Base-by-base conservation (phyloP, 2,329 filamentous ascomycete genomes). In the Cercospora berteroae region DNA sequence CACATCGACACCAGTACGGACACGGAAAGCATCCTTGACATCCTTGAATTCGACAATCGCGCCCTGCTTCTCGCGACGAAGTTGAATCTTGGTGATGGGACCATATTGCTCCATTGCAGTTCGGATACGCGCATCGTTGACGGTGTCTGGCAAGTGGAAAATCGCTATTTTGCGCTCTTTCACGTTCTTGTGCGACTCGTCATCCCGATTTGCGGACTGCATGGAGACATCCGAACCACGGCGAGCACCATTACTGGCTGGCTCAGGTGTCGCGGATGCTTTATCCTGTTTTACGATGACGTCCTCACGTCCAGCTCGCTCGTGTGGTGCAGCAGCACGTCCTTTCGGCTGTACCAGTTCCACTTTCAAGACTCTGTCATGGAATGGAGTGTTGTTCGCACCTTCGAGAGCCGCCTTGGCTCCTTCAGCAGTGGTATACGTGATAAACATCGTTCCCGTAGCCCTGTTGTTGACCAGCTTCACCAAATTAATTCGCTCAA, bases 111-210 rank as follows among this genome's bases (percentile, higher is more conserved):
- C 90, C 8, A 91, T 88, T 2, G 96, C 82, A 0, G 88, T 85
- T 55, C 87, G 87, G 64, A 99, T 87, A 31, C 94, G 92, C 1
- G 91, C 88, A 74, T 96, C 92, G 71, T 96, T 97, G 74, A 98
- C 88, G 0, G 94, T 98, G 75, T 98, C 95, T 0, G 95, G 93
- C 1, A 99, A 83, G 69, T 94, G 90, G 80, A 97, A 87, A 29
- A 99, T 82, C 9, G 90, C 90, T 60, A 98, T 85, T 0, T 92
- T 95, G 62, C 93, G 89, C 60, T 89, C 87, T 48, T 72, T 73
- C 23, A 77, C 76, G 1, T 74, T 75, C 39, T 67, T 72, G 48
- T 70, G 72, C 13, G 75, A 69, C 6, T 74, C 72, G 50, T 66
- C 61, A 16, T 64, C 65, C n/a, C 62, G 61, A 16, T 55, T 42